These are phyloP conservation scores for Verticillium klebahnii DNA, from an alignment of 2,329 filamentous ascomycete species.

Conservation along the genomic window DNA sequence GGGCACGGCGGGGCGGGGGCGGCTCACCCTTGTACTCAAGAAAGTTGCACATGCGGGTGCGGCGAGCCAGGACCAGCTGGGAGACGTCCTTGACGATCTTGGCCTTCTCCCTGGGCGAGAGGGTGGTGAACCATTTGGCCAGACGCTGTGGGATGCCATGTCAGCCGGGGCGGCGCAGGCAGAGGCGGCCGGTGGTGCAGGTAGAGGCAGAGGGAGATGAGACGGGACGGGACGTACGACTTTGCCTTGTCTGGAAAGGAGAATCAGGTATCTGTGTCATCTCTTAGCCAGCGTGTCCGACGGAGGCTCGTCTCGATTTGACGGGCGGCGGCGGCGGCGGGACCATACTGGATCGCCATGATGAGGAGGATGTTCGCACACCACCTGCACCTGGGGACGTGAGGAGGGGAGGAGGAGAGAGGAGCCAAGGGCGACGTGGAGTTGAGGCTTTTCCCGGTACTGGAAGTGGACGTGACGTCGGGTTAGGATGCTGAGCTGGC, in stretches of 20 bases:
- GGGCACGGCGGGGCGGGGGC: background rate
- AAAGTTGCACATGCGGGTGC: slow-evolving; percentile 99
- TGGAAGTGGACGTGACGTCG: background rate
- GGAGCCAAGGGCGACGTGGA: background rate
- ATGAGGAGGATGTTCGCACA: slow-evolving; percentile 14
- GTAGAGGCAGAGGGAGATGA: background rate
- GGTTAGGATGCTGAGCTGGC: background rate
- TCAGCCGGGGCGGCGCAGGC: background rate
- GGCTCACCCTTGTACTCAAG: slow-evolving; percentile 93
- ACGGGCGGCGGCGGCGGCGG: slow-evolving; percentile 5
- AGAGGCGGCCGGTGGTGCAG: background rate
- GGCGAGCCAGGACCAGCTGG: slow-evolving; percentile 89
- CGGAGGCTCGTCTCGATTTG: slow-evolving; percentile 1
- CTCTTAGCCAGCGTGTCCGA: slow-evolving; percentile 7
- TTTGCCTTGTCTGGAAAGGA: slow-evolving; percentile 97
- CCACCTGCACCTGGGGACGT: slow-evolving; percentile 5
- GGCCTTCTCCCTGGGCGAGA: slow-evolving; percentile 96
- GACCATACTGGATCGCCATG: slow-evolving; percentile 41
- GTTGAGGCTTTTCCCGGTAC: background rate
- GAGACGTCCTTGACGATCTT: slow-evolving; percentile 99
- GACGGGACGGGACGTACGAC: slow-evolving; percentile 62
- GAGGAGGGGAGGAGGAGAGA: background rate
- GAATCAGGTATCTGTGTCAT: slow-evolving; percentile 78
- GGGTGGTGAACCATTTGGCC: slow-evolving; percentile 98
- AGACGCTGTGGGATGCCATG: slow-evolving; percentile 62